Percentiles rank a stretch among this genome's conserved stretches.
phyloP scores from a whole-genome alignment of 2,329 filamentous ascomycete species.

The Tolypocladium ophioglossoides region DNA sequence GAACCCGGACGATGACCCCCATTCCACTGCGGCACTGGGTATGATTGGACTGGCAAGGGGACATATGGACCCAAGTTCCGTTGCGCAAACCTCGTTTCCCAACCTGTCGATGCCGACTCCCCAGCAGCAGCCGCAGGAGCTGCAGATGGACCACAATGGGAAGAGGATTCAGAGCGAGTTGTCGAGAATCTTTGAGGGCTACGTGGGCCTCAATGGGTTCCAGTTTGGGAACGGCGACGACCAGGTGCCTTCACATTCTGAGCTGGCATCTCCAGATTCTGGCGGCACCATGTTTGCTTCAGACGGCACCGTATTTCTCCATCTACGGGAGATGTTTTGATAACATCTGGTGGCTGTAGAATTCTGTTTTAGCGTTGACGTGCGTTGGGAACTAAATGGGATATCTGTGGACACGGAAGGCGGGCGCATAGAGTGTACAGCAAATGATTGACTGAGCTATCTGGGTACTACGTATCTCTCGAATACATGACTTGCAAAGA shows the following conservation, averaged over 20 bases:
- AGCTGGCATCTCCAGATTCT: constrained; percentile 13
- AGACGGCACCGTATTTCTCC: constrained; percentile 24
- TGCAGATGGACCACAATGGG: constrained; percentile 29
- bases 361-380: background rate
- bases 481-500: background rate
- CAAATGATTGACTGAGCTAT: background rate
- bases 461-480: background rate
- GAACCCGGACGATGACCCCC: constrained; percentile 34
- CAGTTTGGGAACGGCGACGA: constrained; percentile 16
- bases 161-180: constrained; percentile 42
- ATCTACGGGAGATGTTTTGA: constrained; percentile 27
- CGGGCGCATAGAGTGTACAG: background rate
- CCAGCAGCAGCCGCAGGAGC: constrained; percentile 10
- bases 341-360: background rate
- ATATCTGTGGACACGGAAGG: no score
- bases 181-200: constrained; percentile 33
- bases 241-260: constrained; percentile 11
- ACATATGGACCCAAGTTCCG: constrained; percentile 16
- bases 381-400: background rate
- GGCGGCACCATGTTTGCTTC: constrained; percentile 11
- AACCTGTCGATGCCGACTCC: constrained; percentile 15
- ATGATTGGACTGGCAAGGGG: constrained; percentile 43
- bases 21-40: constrained; percentile 39
- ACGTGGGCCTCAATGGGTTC: constrained; percentile 24
- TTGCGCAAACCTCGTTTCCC: constrained; percentile 15